phyloP scores from a whole-genome alignment of 1,139 yeast species.

The Suhomyces panamericanus region DNA sequence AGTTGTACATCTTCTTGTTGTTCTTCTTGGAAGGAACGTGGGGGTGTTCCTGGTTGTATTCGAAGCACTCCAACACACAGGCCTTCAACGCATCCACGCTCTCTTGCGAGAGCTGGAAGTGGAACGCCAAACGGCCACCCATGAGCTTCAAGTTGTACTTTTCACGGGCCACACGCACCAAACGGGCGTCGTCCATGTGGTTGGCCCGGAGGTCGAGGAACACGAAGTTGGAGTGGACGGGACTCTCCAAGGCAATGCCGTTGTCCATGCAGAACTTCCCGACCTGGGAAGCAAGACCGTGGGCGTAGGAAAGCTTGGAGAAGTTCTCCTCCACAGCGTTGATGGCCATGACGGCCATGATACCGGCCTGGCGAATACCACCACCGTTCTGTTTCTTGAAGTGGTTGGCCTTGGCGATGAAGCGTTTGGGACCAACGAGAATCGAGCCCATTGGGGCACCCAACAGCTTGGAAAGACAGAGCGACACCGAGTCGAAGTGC shows the following conservation, averaged over 20 bases:
- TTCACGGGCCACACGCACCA: constrained; percentile 58
- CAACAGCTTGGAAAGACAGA: constrained; percentile 46
- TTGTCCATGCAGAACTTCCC: constrained; percentile 59
- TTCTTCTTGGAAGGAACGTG: constrained; percentile 21
- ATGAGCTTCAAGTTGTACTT: constrained; percentile 59
- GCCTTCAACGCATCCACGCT: constrained; percentile 65
- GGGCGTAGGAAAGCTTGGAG: constrained; percentile 51
- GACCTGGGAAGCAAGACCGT: constrained; percentile 63
- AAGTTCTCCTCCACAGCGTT: constrained; percentile 44
- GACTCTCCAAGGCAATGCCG: constrained; percentile 42
- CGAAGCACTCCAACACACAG: constrained; percentile 59
- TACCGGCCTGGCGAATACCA: constrained; percentile 49
- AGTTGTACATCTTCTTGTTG: constrained; percentile 36
- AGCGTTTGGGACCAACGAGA: constrained; percentile 34
- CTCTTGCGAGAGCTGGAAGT: constrained; percentile 70
- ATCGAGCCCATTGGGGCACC: constrained; percentile 52
- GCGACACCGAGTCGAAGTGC: constrained; percentile 45
- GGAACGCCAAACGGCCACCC: constrained; percentile 83
- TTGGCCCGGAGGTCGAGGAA: constrained; percentile 39
- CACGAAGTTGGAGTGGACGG: constrained; percentile 45
- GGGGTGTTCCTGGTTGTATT: constrained; percentile 38
- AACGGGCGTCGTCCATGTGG: constrained; percentile 46
- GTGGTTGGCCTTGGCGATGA: constrained; percentile 46
- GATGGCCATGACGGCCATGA: constrained; percentile 43
- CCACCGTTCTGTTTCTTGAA: constrained; percentile 51